Percentiles rank a stretch among this genome's conserved stretches.
These are phyloP conservation scores for Fusarium burgessii DNA, from an alignment of 2,329 filamentous ascomycete species.

Conservation along the genomic window DNA sequence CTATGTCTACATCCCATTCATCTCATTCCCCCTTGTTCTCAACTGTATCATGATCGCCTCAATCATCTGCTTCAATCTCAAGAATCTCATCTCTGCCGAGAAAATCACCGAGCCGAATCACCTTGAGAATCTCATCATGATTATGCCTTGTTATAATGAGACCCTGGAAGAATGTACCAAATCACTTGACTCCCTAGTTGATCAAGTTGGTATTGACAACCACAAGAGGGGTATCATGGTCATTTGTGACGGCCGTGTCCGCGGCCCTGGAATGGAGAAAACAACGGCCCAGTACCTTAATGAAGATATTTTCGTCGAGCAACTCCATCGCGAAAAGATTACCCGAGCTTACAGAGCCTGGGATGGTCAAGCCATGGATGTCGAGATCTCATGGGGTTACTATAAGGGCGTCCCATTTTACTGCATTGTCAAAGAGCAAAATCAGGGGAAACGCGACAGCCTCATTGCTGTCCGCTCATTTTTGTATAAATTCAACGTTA, in stretches of 20 bases:
- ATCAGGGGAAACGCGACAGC: conserved; percentile 58
- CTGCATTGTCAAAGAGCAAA: conserved; percentile 58
- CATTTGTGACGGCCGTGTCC: conserved; percentile 43
- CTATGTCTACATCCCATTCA: conserved; percentile 43
- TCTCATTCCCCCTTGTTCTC: conserved; percentile 42
- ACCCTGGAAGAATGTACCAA: conserved; percentile 52
- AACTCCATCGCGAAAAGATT: conserved; percentile 46
- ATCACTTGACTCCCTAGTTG: conserved; percentile 49
- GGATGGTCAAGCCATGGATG: conserved; percentile 54
- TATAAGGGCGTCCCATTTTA: conserved; percentile 57
- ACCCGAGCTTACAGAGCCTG: conserved; percentile 54
- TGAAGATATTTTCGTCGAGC: conserved; percentile 54
- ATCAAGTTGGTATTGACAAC: conserved; percentile 36
- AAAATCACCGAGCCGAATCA: conserved; percentile 35
- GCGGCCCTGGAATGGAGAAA: conserved; percentile 42
- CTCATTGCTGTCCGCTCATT: conserved; percentile 57
- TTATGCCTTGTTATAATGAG: conserved; percentile 59
- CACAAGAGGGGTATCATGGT: conserved; percentile 42
- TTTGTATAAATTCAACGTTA: conserved; percentile 57
- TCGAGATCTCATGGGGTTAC: conserved; percentile 52
- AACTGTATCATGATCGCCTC: conserved; percentile 46
- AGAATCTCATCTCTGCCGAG: conserved; percentile 28
- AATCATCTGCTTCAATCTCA: conserved; percentile 31
- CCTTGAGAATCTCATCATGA: conserved; percentile 52
- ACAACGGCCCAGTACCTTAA: conserved; percentile 51